Evolutionary conservation across 2,329 filamentous ascomycete genomes (phyloP).

Genomic region (Nemania bipapillata): DNA sequence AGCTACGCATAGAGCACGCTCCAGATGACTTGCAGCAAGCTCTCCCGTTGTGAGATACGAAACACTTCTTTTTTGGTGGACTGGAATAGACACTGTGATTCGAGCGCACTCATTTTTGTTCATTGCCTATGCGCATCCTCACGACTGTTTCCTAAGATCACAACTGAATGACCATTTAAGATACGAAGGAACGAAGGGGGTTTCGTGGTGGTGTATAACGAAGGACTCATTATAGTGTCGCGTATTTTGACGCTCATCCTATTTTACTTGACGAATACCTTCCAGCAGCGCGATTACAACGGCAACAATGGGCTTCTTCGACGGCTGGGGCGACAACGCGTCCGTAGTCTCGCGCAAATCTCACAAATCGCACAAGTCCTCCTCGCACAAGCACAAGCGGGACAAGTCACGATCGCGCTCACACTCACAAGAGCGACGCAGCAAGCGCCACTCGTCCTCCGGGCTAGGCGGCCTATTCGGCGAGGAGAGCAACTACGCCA

Average conservation of each 20-base stretch:
- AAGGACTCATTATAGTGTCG: background rate
- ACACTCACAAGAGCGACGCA: conserved; percentile 34
- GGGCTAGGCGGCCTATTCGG: conserved; percentile 41
- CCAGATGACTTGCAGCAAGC: conserved; percentile 44
- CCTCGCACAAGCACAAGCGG: conserved; percentile 44
- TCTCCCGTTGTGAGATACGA: conserved; percentile 14
- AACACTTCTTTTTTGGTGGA: conserved; percentile 21
- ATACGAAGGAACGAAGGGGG: background rate
- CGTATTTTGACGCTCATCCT: background rate
- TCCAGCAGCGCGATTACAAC: background rate
- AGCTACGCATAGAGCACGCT: conserved; percentile 25
- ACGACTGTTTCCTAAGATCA: background rate
- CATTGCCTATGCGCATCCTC: background rate
- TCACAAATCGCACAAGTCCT: conserved; percentile 41
- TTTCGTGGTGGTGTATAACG: background rate
- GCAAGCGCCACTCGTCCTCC: conserved; percentile 49
- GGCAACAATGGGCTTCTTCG: conserved; percentile 49
- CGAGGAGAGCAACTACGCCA: conserved; percentile 42
- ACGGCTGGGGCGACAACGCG: conserved; percentile 48
- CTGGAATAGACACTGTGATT: conserved; percentile 13
- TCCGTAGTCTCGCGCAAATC: conserved; percentile 51
- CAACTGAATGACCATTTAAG: background rate
- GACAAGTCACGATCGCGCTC: conserved; percentile 43
- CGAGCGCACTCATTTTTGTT: conserved; percentile 5
- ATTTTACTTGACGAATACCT: background rate